Percentiles rank a stretch among this genome's conserved stretches.
Evolutionary conservation across 75 land plant species (phyloP).

Genomic region (Sequoia sempervirens): DNA sequence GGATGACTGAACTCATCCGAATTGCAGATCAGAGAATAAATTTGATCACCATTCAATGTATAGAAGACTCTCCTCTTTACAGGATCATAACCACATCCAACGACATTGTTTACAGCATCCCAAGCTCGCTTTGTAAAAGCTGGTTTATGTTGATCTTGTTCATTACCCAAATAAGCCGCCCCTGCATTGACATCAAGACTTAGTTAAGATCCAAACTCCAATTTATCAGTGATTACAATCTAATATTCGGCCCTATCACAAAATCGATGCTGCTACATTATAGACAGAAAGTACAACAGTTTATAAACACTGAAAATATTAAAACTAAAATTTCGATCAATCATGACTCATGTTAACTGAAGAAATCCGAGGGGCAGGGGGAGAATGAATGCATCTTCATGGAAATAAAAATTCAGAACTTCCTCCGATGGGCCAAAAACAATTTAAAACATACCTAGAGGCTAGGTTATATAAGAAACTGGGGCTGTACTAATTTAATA

Average conservation of each 20-base stretch:
- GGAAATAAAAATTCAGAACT: not conserved
- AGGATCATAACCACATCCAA: slow-evolving; percentile 89
- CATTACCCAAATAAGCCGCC: not conserved
- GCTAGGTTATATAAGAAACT: not conserved
- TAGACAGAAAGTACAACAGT: not conserved
- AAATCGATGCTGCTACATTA: not conserved
- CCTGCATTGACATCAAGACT: not conserved
- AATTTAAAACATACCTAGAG: not conserved
- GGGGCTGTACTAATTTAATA: not conserved
- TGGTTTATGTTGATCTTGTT: not conserved
- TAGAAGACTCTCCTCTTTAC: slow-evolving; percentile 54
- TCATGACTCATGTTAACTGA: not conserved
- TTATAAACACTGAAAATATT: not conserved
- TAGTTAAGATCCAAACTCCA: not conserved
- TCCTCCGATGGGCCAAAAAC: not conserved
- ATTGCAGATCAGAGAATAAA: slow-evolving; percentile 37
- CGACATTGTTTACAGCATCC: slow-evolving; percentile 46
- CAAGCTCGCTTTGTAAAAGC: slow-evolving; percentile 16
- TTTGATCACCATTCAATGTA: slow-evolving; percentile 62
- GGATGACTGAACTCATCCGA: slow-evolving; percentile 53
- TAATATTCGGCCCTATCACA: not conserved
- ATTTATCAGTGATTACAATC: not conserved
- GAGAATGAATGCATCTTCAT: not conserved
- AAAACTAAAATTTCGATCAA: not conserved
- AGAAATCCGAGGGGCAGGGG: not conserved